Base-by-base conservation (phyloP, 139 green algal species). In the Tetraselmis striata region DNA sequence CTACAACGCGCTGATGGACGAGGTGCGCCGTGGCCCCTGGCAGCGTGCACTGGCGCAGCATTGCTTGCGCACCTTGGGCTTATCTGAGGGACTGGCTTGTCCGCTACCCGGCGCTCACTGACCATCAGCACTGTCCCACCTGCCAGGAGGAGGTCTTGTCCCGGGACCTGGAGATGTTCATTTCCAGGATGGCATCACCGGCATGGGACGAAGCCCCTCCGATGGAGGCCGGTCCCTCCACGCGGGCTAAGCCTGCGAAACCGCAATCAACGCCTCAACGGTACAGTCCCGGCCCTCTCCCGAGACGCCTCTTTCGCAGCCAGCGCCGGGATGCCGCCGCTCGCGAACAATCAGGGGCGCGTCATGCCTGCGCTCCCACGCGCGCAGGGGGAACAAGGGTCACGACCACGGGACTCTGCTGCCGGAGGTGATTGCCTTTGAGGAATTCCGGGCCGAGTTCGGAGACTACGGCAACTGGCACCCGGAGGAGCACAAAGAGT, bases 401-500 rank as follows among this genome's bases (percentile, higher is more conserved):
- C 18, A 5, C 45, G 45, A 67, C 11, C 45, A 67, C 45, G 45
- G 45, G 11, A 67, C 45, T 18, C 78, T 82, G 30, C 78, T 82
- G 31, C 78, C 78, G 24, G 78, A 82, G 27, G 78, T 82, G 2
- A 28, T 82, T 11, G 78, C 59, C 1, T 82, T 76, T 82, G 78
- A 82, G 30, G 32, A 32, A 1, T 82, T 74, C 22, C 31, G 67
- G 22, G 78, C 59, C 23, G 30, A 82, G 26, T 75, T 76, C 22
- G 78, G 78, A 74, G 28, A 32, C 28, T 32, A 75, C 26, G 78
- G 78, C 23, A 82, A 82, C 31, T 82, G 78, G 78, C 78, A 82
- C 78, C 28, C 28, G 22, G 78, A 82, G 11, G 78, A 82, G n/a
- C 78, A 82, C 32, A 75, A 75, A 26, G 78, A 82, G 78, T 82